Evolutionary conservation across 257 asterid genomes (phyloP).

Genomic region (Plantago elongata): DNA sequence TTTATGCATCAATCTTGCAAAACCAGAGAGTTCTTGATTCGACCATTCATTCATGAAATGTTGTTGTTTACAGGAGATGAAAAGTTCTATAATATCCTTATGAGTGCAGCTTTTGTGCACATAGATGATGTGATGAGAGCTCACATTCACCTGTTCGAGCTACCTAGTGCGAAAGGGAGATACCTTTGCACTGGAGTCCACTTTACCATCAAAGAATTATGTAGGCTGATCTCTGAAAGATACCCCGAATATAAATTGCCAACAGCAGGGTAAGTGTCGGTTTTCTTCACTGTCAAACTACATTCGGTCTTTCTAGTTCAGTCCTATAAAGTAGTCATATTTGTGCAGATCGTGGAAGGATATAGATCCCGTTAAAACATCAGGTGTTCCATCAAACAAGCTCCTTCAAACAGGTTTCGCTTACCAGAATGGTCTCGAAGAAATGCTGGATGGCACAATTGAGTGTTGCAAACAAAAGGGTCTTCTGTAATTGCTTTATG

Average conservation of each 20-base stretch:
- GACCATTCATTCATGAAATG: background rate
- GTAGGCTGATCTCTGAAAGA: slow-evolving; percentile 24
- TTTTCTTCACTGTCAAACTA: background rate
- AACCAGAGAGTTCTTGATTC: background rate
- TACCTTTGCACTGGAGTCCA: slow-evolving; percentile 40
- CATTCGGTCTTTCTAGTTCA: background rate
- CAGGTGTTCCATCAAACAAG: slow-evolving; percentile 42
- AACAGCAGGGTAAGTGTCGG: slow-evolving; percentile 33
- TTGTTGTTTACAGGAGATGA: slow-evolving; percentile 21
- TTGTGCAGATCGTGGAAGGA: slow-evolving; percentile 38
- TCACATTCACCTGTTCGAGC: slow-evolving; percentile 45
- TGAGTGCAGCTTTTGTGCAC: slow-evolving; percentile 26
- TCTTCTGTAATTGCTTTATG: slow-evolving; percentile 13
- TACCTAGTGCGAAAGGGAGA: slow-evolving; percentile 42
- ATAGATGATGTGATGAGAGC: slow-evolving; percentile 44
- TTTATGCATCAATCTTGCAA: background rate
- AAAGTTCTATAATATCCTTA: slow-evolving; percentile 2
- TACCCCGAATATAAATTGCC: slow-evolving; percentile 43
- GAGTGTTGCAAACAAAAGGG: slow-evolving; percentile 42
- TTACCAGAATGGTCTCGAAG: slow-evolving; percentile 47
- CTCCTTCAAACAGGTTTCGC: slow-evolving; percentile 44
- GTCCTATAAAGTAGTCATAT: background rate
- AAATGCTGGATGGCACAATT: slow-evolving; percentile 54
- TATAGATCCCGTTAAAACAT: slow-evolving; percentile 21
- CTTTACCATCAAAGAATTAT: slow-evolving; percentile 17